Percentiles rank a stretch among this genome's conserved stretches.
phyloP scores from a whole-genome alignment of 371 early-diverging fungal species.

The Modicella reniformis region DNA sequence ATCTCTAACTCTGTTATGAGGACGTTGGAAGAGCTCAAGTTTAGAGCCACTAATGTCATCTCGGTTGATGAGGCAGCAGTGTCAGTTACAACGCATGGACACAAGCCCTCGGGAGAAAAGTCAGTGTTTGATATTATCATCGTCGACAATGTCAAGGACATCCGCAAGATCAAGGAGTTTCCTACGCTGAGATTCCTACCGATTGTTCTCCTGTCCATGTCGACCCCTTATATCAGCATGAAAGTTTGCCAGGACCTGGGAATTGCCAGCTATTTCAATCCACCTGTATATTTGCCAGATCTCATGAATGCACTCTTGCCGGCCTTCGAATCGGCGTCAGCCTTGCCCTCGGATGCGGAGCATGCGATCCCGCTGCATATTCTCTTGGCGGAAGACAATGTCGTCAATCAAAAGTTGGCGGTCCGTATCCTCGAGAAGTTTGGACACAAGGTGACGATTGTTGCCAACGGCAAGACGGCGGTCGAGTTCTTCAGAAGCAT shows the following conservation, averaged over 20 bases:
- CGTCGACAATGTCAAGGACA: slow-evolving; percentile 66
- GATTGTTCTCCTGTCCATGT: slow-evolving; percentile 63
- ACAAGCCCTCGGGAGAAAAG: slow-evolving; percentile 16
- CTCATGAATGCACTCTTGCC: slow-evolving; percentile 72
- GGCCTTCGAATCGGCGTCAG: slow-evolving; percentile 72
- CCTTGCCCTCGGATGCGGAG: slow-evolving; percentile 65
- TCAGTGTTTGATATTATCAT: slow-evolving; percentile 65
- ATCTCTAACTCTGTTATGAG: slow-evolving; percentile 39
- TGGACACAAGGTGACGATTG: slow-evolving; percentile 77
- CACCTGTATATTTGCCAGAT: slow-evolving; percentile 65
- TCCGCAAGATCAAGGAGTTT: slow-evolving; percentile 59
- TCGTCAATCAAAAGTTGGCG: slow-evolving; percentile 84
- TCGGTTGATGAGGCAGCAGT: slow-evolving; percentile 56
- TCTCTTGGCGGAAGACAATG: slow-evolving; percentile 83
- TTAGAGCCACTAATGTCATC: slow-evolving; percentile 55
- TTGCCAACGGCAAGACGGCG: slow-evolving; percentile 77
- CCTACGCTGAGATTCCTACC: slow-evolving; percentile 68
- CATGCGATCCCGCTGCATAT: slow-evolving; percentile 67
- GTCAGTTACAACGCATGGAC: slow-evolving; percentile 7
- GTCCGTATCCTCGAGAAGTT: slow-evolving; percentile 79
- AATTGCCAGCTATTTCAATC: slow-evolving; percentile 70
- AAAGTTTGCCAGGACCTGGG: slow-evolving; percentile 71
- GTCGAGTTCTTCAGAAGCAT: slow-evolving; percentile 71
- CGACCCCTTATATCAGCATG: slow-evolving; percentile 62
- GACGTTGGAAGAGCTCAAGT: slow-evolving; percentile 55